These are phyloP conservation scores for Sugiyamaella pinicola DNA, from an alignment of 1,139 yeast species.

Conservation along the genomic window DNA sequence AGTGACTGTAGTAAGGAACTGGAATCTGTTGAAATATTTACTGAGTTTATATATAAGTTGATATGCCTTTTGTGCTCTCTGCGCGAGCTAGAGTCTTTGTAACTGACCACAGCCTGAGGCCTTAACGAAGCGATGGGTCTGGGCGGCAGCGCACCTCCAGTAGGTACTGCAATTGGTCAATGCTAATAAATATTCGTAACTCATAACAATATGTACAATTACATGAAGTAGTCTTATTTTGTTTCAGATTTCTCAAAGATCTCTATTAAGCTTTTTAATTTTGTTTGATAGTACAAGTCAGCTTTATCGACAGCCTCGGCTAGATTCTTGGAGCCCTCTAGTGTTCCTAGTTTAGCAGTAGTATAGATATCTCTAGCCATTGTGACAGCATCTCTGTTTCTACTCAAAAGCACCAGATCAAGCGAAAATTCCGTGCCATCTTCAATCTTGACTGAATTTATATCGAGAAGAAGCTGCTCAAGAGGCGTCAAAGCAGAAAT, in stretches of 20 bases:
- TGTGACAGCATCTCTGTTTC: conserved; percentile 23
- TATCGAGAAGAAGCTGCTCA: conserved; percentile 22
- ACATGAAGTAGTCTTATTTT: neutral
- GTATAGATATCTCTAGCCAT: conserved; percentile 25
- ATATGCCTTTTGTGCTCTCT: too few species aligned
- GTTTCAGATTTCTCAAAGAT: conserved; percentile 14
- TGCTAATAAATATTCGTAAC: conserved; percentile 1
- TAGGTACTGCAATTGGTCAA: too few species aligned
- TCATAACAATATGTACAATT: neutral
- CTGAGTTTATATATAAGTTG: too few species aligned
- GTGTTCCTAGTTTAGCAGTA: conserved; percentile 18
- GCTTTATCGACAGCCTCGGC: conserved; percentile 21
- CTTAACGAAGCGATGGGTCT: too few species aligned
- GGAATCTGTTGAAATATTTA: too few species aligned
- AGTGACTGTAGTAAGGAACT: too few species aligned
- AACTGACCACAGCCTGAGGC: too few species aligned
- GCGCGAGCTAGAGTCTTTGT: too few species aligned
- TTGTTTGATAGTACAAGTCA: conserved; percentile 15
- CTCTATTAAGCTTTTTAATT: conserved; percentile 20
- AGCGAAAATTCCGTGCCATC: conserved; percentile 21
- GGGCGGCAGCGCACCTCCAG: too few species aligned
- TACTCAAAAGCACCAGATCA: conserved; percentile 20
- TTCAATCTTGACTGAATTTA: conserved; percentile 7
- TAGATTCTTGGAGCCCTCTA: conserved; percentile 9
- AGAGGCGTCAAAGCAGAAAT: conserved; percentile 20